Base-by-base conservation (phyloP, 306 rosid species). In the Pachyrhizus erosus region DNA sequence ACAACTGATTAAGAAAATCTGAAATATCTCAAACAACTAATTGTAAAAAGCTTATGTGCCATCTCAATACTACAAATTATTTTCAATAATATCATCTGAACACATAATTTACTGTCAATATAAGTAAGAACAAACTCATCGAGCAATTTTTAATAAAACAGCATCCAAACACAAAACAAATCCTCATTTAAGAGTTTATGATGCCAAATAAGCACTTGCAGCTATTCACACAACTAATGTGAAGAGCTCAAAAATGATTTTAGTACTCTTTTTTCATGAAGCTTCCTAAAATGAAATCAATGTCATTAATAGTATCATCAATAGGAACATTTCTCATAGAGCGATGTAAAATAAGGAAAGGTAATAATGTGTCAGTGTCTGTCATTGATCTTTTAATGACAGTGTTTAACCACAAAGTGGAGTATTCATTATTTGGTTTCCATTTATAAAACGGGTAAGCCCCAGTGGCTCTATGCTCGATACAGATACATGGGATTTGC, bases 121-220 rank as follows among this genome's bases (percentile, higher is more conserved):
- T 8, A 21, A 49, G 52, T 66, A 31, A 29, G 60, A 79, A 79
- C 55, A 70, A 68, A 20, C 70, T 55, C 64, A 73, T 73, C 18
- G 6, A 51, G 46, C 31, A 29, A 49, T 55, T 42, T 70, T 55
- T 37, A 68, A 55, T 5, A 57, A 57, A 55, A 15, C 14, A 24
- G 27, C 37, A 57, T 9, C 71, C 37, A 42, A 70, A 79, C 29
- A 80, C 70, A 57, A 55, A 80, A 55, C 27, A 70, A 12, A 80
- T 23, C 49, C 55, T 37, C 42, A 37, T 37, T 37, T 37, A 5
- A 37, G 10, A 37, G 9, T 37, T 37, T 37, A 7, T 37, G 42
- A 8, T 37, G 42, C 42, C 42, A 37, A 37, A 37, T 37, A 37
- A 37, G 42, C 42, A 37, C 42, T 37, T 37, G 8, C 8, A 37